Percentiles rank a stretch among this genome's conserved stretches.
These are phyloP conservation scores for Prunus mira DNA, from an alignment of 306 rosid genomes.

Conservation along the genomic window DNA sequence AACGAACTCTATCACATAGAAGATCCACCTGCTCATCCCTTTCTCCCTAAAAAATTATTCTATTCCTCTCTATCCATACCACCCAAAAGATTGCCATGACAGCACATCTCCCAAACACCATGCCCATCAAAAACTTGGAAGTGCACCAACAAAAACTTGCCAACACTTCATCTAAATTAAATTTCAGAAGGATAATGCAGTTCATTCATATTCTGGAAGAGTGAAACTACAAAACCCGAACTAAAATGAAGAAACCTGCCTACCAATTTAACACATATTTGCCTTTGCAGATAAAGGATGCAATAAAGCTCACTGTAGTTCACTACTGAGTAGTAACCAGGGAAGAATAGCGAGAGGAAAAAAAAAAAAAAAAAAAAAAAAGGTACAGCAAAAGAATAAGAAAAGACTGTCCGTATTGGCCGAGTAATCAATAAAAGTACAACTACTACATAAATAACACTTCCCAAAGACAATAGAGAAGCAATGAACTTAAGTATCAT, in stretches of 20 bases:
- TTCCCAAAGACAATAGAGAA: neutral
- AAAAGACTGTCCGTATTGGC: neutral
- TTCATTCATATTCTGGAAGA: neutral
- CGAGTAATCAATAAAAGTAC: neutral
- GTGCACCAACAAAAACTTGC: too few species aligned
- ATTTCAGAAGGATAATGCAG: slow-evolving; percentile 4
- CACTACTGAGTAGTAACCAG: neutral
- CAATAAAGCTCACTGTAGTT: slow-evolving; percentile 3
- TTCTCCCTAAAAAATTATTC: too few species aligned
- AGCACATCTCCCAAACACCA: too few species aligned
- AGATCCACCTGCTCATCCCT: too few species aligned
- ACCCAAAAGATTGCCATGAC: too few species aligned
- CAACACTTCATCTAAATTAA: neutral
- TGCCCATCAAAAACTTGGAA: too few species aligned
- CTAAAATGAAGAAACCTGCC: neutral
- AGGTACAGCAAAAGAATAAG: neutral
- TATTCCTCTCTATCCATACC: too few species aligned
- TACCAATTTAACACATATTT: slow-evolving; percentile 9
- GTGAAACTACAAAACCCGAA: neutral
- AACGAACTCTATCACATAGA: too few species aligned
- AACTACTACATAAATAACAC: neutral
- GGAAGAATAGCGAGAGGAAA: neutral
- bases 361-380: neutral
- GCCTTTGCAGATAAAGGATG: neutral
- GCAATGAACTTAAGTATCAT: neutral